These are phyloP conservation scores for Microascus cirrosus DNA, from an alignment of 2,329 filamentous ascomycete species.

Conservation along the genomic window DNA sequence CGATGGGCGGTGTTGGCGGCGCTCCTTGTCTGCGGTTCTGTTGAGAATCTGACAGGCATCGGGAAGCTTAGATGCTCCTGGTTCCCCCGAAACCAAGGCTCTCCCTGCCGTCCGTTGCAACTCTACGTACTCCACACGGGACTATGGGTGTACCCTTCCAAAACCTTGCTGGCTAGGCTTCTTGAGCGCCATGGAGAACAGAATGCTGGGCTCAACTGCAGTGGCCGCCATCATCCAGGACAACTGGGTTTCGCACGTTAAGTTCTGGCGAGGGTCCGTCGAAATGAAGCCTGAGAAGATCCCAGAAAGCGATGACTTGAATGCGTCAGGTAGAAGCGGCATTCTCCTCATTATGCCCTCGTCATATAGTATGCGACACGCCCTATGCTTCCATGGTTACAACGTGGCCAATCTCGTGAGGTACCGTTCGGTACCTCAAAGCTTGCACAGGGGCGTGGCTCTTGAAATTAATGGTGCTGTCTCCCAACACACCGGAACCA, in stretches of 20 bases:
- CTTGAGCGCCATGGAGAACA: no score
- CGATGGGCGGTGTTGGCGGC: neutral
- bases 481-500: neutral
- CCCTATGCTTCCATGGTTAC: neutral
- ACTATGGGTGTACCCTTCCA: neutral
- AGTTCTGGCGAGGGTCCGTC: no score
- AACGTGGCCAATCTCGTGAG: neutral
- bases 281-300: no score
- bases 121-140: no score
- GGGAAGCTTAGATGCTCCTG: no score
- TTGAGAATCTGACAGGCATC: neutral
- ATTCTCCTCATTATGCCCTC: neutral
- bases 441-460: neutral
- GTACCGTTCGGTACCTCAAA: neutral
- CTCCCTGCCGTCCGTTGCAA: neutral
- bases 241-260: no score
- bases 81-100: neutral
- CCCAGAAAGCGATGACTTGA: neutral
- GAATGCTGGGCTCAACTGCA: no score
- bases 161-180: neutral
- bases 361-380: neutral
- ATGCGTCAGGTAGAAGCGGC: neutral
- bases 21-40: neutral
- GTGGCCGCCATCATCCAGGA: no score
- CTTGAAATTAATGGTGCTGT: neutral